Conservation (phyloP, 2,329 filamentous ascomycete species). For the Colletotrichum musicola region DNA sequence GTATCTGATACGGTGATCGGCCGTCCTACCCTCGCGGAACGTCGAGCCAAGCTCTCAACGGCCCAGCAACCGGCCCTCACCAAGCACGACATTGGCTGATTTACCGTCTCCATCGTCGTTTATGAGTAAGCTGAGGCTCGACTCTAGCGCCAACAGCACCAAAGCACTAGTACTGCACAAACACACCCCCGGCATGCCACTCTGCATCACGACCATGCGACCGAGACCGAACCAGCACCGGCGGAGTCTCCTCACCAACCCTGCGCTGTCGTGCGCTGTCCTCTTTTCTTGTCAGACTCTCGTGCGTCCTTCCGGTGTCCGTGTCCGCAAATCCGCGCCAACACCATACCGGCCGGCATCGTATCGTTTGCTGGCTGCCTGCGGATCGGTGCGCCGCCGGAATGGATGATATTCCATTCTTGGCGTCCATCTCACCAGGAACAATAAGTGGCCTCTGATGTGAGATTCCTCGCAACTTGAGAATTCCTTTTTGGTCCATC, state of each 20-base stretch:
- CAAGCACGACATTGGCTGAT: conserved; percentile 19
- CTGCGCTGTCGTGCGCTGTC: too few species aligned
- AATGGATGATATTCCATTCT: conserved; percentile 3
- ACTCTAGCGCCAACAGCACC: not conserved
- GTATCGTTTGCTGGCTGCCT: not conserved
- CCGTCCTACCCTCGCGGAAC: not conserved
- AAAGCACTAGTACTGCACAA: not conserved
- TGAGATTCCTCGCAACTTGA: conserved; percentile 3
- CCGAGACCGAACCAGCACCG: not conserved
- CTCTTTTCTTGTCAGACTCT: too few species aligned
- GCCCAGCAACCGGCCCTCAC: not conserved
- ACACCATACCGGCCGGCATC: too few species aligned
- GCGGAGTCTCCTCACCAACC: too few species aligned
- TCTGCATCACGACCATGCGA: not conserved
- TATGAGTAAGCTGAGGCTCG: conserved; percentile 34
- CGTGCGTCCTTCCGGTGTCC: not conserved
- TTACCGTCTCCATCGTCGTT: not conserved
- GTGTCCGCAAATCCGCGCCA: not conserved
- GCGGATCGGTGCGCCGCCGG: not conserved
- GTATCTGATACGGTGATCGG: conserved; percentile 7
- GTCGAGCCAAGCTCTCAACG: not conserved
- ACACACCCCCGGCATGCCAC: not conserved
- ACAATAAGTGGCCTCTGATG: not conserved
- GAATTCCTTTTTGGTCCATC: conserved; percentile 4
- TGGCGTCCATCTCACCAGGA: not conserved